These are phyloP conservation scores for Furcasterigmium sp. DNA, from an alignment of 2,329 filamentous ascomycete species.

Conservation along the genomic window DNA sequence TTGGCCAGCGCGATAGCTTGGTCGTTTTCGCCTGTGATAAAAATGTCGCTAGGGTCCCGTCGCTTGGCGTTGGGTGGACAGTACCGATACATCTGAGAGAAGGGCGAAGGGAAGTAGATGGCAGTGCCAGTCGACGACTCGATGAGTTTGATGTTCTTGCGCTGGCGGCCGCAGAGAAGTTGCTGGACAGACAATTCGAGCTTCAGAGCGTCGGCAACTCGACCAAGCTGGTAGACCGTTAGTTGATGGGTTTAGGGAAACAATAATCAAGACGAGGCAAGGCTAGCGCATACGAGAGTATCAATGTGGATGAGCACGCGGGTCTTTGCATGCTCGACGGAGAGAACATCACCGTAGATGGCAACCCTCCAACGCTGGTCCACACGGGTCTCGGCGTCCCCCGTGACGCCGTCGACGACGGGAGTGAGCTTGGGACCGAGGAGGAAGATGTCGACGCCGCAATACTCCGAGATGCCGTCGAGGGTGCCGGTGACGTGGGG, in stretches of 20 bases:
- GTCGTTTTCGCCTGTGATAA: conserved; percentile 85
- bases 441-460: conserved; percentile 94
- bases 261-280: not conserved
- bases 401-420: conserved; percentile 68
- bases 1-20: conserved; percentile 86
- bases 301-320: conserved; percentile 96
- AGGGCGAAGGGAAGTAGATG: conserved; percentile 95
- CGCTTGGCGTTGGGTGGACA: conserved; percentile 75
- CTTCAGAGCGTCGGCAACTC: conserved; percentile 72
- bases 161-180: conserved; percentile 84
- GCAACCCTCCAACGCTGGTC: conserved; percentile 89
- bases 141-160: conserved; percentile 97
- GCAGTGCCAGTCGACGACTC: conserved; percentile 93
- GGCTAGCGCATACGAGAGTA: conserved; percentile 59
- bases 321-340: conserved; percentile 94
- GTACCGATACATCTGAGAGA: conserved; percentile 87
- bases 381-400: conserved; percentile 75
- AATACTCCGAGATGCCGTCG: conserved; percentile 80
- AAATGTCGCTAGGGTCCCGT: conserved; percentile 83
- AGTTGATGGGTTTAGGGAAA: conserved; percentile 1
- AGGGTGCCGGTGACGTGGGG: conserved; percentile 76
- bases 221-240: conserved; percentile 50
- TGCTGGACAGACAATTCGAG: conserved; percentile 86
- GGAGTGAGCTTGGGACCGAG: conserved; percentile 84
- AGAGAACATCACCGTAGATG: conserved; percentile 93